Evolutionary conservation across 805 yeast species (phyloP).

Genomic region (Lipomyces yamadae): DNA sequence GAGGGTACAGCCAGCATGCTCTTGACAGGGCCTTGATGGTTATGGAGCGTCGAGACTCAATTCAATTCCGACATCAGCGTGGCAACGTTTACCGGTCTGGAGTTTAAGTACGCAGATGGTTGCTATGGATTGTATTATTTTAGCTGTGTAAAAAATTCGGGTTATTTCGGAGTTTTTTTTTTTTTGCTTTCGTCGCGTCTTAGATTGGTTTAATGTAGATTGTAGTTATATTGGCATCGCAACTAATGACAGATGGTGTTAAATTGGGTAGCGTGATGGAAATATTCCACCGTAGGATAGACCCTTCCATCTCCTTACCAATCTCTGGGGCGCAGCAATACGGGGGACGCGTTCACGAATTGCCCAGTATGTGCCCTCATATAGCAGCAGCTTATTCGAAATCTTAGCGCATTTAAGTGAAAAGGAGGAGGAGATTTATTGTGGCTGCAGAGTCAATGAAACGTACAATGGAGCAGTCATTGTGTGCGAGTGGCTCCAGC

Average conservation of each 20-base stretch:
- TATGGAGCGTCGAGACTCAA: slow-evolving; percentile 83
- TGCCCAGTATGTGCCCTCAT: no score
- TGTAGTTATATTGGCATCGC: not conserved
- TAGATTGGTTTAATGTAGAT: slow-evolving; percentile 6
- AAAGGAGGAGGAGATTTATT: no score
- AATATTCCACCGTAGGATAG: no score
- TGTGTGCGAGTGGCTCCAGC: not conserved
- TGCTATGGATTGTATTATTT: not conserved
- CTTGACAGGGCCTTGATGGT: slow-evolving; percentile 81
- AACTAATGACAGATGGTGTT: no score
- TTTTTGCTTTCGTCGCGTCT: not conserved
- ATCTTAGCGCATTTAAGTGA: no score
- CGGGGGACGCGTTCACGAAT: no score
- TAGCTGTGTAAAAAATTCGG: not conserved
- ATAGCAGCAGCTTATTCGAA: no score
- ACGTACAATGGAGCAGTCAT: no score
- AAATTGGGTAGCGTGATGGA: not conserved
- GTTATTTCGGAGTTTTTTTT: not conserved
- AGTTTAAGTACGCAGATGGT: slow-evolving; percentile 47
- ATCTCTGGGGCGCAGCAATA: no score
- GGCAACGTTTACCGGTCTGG: slow-evolving; percentile 78
- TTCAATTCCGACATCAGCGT: slow-evolving; percentile 85
- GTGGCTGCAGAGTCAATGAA: no score
- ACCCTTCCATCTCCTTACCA: no score
- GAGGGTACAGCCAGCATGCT: slow-evolving; percentile 65